Base-by-base conservation (phyloP, 2,329 filamentous ascomycete genomes). In the Paecilomyces fulvus region DNA sequence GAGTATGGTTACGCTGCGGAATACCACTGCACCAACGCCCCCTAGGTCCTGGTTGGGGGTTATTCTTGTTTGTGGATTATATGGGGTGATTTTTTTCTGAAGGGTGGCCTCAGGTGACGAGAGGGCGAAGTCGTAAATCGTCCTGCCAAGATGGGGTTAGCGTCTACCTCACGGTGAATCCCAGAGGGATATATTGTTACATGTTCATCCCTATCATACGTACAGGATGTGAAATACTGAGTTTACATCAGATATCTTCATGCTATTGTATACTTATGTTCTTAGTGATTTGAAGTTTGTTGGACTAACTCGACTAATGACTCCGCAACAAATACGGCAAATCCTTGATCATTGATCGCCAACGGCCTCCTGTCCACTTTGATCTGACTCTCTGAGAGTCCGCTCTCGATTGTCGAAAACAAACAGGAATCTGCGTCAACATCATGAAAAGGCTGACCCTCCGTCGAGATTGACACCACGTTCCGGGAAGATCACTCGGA, bases 391-490 rank as follows among this genome's bases (percentile, higher is more conserved):
- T 70, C 78, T 12, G 71, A 54, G 20, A 88, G 67, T 0, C 77
- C 80, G 0, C 72, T 61, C 51, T 71, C 75, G 14, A 89, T 68
- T 0, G 77, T 72, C 0, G 69, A 62, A 55, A 80, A 79, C 17
- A 84, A 62, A 5, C 68, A 72, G 14, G 68, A 64, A 61, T 83
- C 80, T 2, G 79, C 78, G 30, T 74, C 65, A 2, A 65, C 60
- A 65, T 83, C 76, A 60, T 77, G 71, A 63, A 87, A 88, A 0
- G 83, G 72, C 2, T 73, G 78, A 1, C 71, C 77, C 20, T 80
- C 75, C 0, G 76, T 77, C 7, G 83, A 76, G 51, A 89, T 76
- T 88, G 11, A 88, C 68, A 0, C 85, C 86, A 0, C 78, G 80
- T 9, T 67, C 73, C 0, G 86, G 86, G 7, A 89, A 65, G 70